phyloP scores from a whole-genome alignment of 2,329 filamentous ascomycete genomes.

The Atkinsonella texensis region DNA sequence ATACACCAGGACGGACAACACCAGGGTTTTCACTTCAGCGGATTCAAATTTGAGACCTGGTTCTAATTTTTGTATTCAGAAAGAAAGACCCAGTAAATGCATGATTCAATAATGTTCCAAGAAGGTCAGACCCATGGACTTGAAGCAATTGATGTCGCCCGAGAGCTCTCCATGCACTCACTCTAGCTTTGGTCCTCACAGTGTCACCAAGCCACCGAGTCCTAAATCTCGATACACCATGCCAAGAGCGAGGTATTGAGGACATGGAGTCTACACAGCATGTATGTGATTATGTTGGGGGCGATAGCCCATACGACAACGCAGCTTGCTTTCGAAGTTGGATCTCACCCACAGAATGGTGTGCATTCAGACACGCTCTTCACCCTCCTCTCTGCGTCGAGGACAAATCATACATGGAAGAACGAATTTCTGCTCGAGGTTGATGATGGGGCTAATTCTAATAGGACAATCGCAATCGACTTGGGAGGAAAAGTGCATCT shows the following conservation, averaged over 20 bases:
- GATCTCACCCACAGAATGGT: not conserved
- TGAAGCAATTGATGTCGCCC: not conserved
- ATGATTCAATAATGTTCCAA: too few relatives aligned
- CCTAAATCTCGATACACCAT: not conserved
- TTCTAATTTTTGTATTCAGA: too few relatives aligned
- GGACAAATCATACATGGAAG: constrained; percentile 3
- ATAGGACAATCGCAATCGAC: constrained; percentile 20
- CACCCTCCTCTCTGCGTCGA: not conserved
- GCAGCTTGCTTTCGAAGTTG: constrained; percentile 3
- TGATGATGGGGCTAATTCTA: constrained; percentile 32
- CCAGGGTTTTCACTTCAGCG: too few relatives aligned
- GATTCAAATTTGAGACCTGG: too few relatives aligned
- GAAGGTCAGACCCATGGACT: too few relatives aligned
- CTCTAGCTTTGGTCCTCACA: not conserved
- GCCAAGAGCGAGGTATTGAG: not conserved
- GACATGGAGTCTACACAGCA: not conserved
- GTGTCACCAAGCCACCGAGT: not conserved
- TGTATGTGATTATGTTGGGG: not conserved
- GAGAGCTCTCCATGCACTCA: not conserved
- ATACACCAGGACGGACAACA: too few relatives aligned
- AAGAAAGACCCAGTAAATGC: too few relatives aligned
- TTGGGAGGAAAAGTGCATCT: not conserved
- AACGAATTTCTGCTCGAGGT: constrained; percentile 7
- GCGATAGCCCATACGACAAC: not conserved
- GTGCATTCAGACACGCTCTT: not conserved